Percentiles rank a stretch among this genome's conserved stretches.
phyloP scores from a whole-genome alignment of 768 basidiomycete genomes.

The Coprinopsis marcescibilis region DNA sequence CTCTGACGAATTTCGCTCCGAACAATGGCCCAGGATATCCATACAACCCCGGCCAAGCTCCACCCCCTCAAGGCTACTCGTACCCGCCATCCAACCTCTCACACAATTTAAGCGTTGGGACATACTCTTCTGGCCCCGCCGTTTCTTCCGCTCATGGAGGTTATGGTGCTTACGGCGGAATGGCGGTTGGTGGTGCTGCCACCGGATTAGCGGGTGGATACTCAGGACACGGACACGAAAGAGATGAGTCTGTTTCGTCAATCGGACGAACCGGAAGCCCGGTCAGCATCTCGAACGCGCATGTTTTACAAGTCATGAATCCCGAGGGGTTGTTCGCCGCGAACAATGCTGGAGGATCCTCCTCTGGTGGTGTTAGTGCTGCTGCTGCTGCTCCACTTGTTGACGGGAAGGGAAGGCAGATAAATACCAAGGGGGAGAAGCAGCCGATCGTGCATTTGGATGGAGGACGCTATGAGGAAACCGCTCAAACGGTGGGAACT shows the following conservation, averaged over 20 bases:
- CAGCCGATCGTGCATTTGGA: conserved; percentile 34
- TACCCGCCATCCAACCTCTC: neutral
- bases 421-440: conserved; percentile 22
- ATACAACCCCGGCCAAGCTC: neutral
- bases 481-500: neutral
- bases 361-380: conserved; percentile 24
- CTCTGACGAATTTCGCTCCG: neutral
- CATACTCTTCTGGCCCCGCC: neutral
- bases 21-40: neutral
- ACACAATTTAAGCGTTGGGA: neutral
- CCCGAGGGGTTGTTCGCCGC: conserved; percentile 18
- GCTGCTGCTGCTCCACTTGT: neutral
- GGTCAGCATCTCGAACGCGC: conserved; percentile 33
- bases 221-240: neutral
- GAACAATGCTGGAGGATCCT: conserved; percentile 8
- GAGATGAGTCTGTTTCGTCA: neutral
- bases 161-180: neutral
- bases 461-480: conserved; percentile 28
- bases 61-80: neutral
- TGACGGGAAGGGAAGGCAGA: conserved; percentile 28
- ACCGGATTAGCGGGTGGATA: neutral
- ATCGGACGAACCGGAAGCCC: conserved; percentile 34
- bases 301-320: conserved; percentile 37
- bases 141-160: neutral
- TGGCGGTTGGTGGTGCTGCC: neutral